phyloP scores from a whole-genome alignment of 768 basidiomycete species.

The Ramaria sp. region DNA sequence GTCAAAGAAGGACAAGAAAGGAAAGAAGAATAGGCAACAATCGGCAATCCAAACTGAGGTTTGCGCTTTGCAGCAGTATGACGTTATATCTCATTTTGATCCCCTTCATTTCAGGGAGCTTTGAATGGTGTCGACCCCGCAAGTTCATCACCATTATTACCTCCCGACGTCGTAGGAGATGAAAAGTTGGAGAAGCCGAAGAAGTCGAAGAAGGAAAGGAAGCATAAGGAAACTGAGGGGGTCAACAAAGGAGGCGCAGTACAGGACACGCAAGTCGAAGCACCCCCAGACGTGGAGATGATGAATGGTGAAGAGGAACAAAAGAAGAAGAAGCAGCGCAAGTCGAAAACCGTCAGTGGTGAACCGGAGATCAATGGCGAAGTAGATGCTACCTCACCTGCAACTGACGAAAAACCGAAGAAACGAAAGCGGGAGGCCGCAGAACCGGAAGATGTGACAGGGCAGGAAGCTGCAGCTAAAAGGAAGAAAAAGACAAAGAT shows the following conservation, averaged over 20 bases:
- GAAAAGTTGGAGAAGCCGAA: background rate
- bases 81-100: background rate
- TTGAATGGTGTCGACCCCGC: background rate
- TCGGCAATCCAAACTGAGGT: conserved; percentile 10
- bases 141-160: background rate
- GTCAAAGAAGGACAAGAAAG: conserved; percentile 13
- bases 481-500: conserved; percentile 17
- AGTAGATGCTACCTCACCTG: conserved; percentile 10
- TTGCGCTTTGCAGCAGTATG: background rate
- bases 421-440: conserved; percentile 9
- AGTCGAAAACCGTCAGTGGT: conserved; percentile 4
- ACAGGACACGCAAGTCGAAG: conserved; percentile 4
- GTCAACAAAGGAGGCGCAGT: background rate
- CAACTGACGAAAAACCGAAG: conserved; percentile 11
- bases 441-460: background rate
- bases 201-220: conserved; percentile 13
- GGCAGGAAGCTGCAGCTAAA: conserved; percentile 14
- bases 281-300: background rate
- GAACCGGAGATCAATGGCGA: conserved; percentile 5
- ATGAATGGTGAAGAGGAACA: background rate
- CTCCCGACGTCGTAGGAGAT: background rate
- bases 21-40: conserved; percentile 4
- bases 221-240: background rate
- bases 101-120: background rate
- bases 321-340: conserved; percentile 21